Conservation (phyloP, 2,329 filamentous ascomycete species). For the Rasamsonia emersonii region DNA sequence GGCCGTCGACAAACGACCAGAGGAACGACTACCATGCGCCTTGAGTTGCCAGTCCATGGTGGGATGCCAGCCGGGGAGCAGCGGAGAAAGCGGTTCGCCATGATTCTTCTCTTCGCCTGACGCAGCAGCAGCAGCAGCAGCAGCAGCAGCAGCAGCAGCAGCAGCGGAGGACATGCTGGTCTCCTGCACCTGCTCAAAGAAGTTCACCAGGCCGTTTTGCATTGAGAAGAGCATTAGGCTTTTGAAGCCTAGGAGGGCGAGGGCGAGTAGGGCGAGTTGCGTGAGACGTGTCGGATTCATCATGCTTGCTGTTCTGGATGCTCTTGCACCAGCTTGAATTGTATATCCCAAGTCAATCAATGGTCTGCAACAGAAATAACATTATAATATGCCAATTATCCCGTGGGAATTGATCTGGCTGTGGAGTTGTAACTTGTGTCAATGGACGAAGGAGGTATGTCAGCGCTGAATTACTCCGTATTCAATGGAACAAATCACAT, state of each 20-base stretch:
- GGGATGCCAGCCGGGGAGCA: not conserved
- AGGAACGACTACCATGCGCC: conserved; percentile 2
- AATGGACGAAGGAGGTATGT: too few relatives aligned
- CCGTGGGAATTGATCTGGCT: too few relatives aligned
- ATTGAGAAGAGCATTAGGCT: conserved; percentile 1
- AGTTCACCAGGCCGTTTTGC: not conserved
- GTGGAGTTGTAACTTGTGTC: too few relatives aligned
- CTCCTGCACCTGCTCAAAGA: not conserved
- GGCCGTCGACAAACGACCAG: conserved; percentile 3
- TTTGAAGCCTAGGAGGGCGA: conserved; percentile 1
- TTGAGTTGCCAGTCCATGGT: not conserved
- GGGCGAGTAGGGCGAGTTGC: not conserved
- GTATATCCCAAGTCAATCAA: too few relatives aligned
- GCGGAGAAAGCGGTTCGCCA: not conserved
- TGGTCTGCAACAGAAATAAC: too few relatives aligned
- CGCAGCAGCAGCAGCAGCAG: not conserved
- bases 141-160: not conserved
- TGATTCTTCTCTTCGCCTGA: not conserved
- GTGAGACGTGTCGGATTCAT: not conserved
- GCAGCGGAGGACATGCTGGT: not conserved
- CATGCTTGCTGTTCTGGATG: too few relatives aligned
- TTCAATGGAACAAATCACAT: too few relatives aligned
- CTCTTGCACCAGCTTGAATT: too few relatives aligned
- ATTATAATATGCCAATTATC: too few relatives aligned
- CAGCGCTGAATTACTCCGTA: too few relatives aligned